A percentile compares a stretch with the other conserved stretches of the same genome.
Conservation (phyloP, 257 asterid genomes). For the Plantago elongata region DNA sequence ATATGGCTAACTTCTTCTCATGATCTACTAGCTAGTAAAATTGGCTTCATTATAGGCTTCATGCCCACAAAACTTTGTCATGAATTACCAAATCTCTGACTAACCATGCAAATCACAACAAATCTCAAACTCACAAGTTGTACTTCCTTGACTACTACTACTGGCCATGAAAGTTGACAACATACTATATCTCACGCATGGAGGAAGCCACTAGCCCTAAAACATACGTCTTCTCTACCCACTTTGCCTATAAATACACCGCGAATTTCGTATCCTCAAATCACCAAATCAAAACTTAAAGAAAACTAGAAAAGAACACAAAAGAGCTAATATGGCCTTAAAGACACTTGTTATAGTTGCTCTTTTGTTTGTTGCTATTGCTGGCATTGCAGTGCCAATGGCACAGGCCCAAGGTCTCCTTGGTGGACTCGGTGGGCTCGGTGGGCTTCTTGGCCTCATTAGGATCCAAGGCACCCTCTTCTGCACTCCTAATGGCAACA, state of each 20-base stretch:
- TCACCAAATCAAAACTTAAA: neutral
- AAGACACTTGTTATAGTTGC: slow-evolving; percentile 22
- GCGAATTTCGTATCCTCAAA: neutral
- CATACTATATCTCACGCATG: neutral
- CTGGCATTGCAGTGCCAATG: slow-evolving; percentile 24
- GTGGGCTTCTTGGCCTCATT: slow-evolving; percentile 24
- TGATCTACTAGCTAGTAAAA: neutral
- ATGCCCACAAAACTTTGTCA: slow-evolving; percentile 5
- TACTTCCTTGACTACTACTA: neutral
- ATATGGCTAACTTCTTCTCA: neutral
- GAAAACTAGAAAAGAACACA: neutral
- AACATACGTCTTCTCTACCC: neutral
- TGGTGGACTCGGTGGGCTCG: too few species aligned
- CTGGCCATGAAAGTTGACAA: slow-evolving; percentile 2
- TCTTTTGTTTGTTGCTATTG: slow-evolving; percentile 20
- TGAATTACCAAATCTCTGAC: neutral
- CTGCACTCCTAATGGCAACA: slow-evolving; percentile 40
- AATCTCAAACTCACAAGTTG: slow-evolving; percentile 2
- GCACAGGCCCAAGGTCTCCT: slow-evolving; percentile 28
- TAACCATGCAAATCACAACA: neutral
- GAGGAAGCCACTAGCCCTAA: neutral
- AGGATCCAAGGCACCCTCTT: slow-evolving; percentile 33
- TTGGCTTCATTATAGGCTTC: slow-evolving; percentile 6
- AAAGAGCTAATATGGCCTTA: slow-evolving; percentile 24
- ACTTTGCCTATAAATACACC: slow-evolving; percentile 1